phyloP scores from a whole-genome alignment of 2,329 filamentous ascomycete species.

The Colletotrichum eremochloae region DNA sequence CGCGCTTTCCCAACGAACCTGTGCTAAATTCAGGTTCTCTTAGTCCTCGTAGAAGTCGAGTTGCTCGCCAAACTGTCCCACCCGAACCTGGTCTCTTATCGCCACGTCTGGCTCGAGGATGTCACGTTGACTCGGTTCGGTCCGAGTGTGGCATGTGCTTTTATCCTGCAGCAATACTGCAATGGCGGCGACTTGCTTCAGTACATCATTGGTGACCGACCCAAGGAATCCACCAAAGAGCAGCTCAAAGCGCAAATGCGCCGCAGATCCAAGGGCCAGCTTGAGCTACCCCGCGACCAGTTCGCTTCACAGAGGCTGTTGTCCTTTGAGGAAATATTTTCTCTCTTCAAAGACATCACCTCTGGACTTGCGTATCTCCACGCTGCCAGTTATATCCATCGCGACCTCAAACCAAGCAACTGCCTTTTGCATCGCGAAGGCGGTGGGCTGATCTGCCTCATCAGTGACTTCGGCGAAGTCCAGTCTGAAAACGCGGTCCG shows the following conservation, averaged over 20 bases:
- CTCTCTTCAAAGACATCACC: conserved; percentile 95
- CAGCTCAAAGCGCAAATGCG: conserved; percentile 90
- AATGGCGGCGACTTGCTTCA: conserved; percentile 92
- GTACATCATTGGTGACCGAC: conserved; percentile 80
- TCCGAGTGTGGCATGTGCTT: conserved; percentile 92
- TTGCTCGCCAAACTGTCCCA: conserved; percentile 92
- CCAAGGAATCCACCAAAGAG: conserved; percentile 79
- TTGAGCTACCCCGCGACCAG: conserved; percentile 71
- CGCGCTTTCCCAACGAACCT: neutral
- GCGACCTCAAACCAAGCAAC: conserved; percentile 96
- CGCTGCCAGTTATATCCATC: conserved; percentile 91
- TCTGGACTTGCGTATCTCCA: conserved; percentile 93
- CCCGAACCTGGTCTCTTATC: conserved; percentile 94
- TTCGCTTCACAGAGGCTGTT: conserved; percentile 58
- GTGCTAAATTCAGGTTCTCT: neutral
- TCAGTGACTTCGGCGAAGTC: conserved; percentile 98
- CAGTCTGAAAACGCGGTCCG: conserved; percentile 85
- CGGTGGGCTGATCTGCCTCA: conserved; percentile 81
- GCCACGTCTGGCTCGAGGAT: conserved; percentile 97
- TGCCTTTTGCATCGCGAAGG: conserved; percentile 87
- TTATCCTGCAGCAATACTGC: conserved; percentile 98
- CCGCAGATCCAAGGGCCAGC: conserved; percentile 82
- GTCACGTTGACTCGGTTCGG: conserved; percentile 87
- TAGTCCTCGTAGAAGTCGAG: conserved; percentile 89
- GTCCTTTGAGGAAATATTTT: conserved; percentile 93